A percentile compares a stretch with the other conserved stretches of the same genome.
Evolutionary conservation across 1,284 basidiomycete genomes (phyloP).

Genomic region (Cerrena zonata): DNA sequence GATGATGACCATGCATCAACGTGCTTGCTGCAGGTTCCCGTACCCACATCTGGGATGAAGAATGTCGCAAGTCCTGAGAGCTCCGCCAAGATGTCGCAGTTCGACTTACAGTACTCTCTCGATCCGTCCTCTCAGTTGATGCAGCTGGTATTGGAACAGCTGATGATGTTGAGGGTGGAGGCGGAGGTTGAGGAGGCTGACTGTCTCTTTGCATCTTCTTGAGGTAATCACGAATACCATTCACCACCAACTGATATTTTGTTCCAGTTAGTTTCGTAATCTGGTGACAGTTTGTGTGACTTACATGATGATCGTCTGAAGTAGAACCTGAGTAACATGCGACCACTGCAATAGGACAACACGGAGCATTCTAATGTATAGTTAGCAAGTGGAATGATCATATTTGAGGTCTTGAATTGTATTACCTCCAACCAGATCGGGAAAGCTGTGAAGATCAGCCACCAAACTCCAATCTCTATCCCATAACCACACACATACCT

Average conservation of each 20-base stretch:
- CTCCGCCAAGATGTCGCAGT: background rate
- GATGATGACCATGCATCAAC: slow-evolving; percentile 16
- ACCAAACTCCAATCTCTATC: background rate
- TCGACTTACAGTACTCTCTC: slow-evolving; percentile 15
- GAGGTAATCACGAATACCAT: slow-evolving; percentile 63
- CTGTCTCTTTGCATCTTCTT: slow-evolving; percentile 47
- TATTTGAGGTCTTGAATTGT: background rate
- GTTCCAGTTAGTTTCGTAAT: background rate
- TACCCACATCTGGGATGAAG: slow-evolving; percentile 15
- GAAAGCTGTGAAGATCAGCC: slow-evolving; percentile 46
- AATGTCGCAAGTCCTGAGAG: background rate
- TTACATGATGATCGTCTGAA: slow-evolving; percentile 69
- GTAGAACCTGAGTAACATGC: slow-evolving; percentile 79
- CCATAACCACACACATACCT: slow-evolving; percentile 43
- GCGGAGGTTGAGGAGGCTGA: slow-evolving; percentile 18
- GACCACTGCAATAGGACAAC: slow-evolving; percentile 73
- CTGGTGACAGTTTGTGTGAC: slow-evolving; percentile 19
- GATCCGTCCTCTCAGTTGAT: slow-evolving; percentile 7
- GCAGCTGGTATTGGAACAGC: slow-evolving; percentile 28
- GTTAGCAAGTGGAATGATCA: slow-evolving; percentile 9
- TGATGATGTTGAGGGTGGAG: slow-evolving; percentile 9
- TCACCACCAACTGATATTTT: slow-evolving; percentile 50
- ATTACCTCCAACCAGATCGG: slow-evolving; percentile 75
- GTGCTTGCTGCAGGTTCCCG: slow-evolving; percentile 16
- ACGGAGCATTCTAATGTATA: slow-evolving; percentile 60